Base-by-base conservation (phyloP, 306 rosid species). In the Dalbergia cultrata region DNA sequence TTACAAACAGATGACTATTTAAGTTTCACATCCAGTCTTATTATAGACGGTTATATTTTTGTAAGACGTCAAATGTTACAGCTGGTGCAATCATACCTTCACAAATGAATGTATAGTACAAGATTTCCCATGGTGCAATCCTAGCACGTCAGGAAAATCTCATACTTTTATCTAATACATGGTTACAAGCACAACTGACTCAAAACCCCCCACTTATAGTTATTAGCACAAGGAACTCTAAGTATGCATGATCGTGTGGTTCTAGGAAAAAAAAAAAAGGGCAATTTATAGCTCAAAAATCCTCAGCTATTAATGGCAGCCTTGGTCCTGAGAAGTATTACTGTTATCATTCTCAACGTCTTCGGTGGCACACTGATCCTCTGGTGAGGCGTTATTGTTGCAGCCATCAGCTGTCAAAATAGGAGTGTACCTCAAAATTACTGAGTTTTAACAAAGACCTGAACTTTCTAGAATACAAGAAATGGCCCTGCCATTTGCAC, bases 291-390 rank as follows among this genome's bases (percentile, higher is more conserved):
- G 66, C 73, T 50, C 75, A 70, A 12, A 72, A 14, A 72, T 13
- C 73, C 13, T 31, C 61, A 39, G 81, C 81, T 77, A 66, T 71
- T 76, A 78, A 45, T 7, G 81, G 85, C 60, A 10, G 74, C 82
- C 84, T 60, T 85, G 77, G 57, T 80, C 88, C 79, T 86, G 83
- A 72, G 90, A 76, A 70, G 79, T 72, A 11, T 83, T 70, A 22
- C 43, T 78, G 60, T 84, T 71, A 66, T 70, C 73, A 71, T 61
- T 39, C 11, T 53, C 70, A 76, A 47, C 87, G 19, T 88, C 92
- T 49, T 81, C 67, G 6, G 63, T 5, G 64, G 66, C 39, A 45
- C 75, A 79, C 26, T 82, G 82, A 50, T 87, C 89, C 74, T 92
- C 97, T 1, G 82, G 12, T 3, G 87, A 67, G 12, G 57, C 35